phyloP scores from a whole-genome alignment of 108 stramenopile genomes.

The Fragilariopsis cylindrus region DNA sequence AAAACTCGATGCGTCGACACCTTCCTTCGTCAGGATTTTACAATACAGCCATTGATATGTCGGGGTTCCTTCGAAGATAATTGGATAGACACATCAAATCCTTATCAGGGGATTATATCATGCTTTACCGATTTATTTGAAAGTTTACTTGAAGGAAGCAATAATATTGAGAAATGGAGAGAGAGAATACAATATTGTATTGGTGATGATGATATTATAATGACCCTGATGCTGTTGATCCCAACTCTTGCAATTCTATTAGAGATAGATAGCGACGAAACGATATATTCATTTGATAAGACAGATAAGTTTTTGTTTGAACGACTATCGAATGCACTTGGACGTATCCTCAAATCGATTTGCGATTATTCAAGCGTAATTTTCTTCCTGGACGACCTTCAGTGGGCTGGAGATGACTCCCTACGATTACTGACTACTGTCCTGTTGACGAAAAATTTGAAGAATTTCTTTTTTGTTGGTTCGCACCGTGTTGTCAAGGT shows the following conservation, averaged over 20 bases:
- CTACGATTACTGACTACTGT: constrained; percentile 5
- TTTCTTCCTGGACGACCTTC: constrained; percentile 7
- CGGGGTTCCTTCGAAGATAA: constrained; percentile 4
- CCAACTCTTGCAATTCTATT: constrained; percentile 8
- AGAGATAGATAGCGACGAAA: neutral
- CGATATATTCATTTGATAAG: constrained; percentile 8
- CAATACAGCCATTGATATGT: constrained; percentile 3
- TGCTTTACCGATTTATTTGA: constrained; percentile 15
- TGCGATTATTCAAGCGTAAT: constrained; percentile 5
- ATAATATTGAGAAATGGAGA: constrained; percentile 6
- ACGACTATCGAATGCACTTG: neutral
- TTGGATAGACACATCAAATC: constrained; percentile 1
- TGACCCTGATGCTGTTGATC: neutral
- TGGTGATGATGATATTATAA: neutral
- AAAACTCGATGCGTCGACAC: neutral
- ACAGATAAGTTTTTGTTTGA: neutral
- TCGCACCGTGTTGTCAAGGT: constrained; percentile 15
- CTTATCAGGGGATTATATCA: constrained; percentile 3
- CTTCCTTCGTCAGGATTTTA: constrained; percentile 1
- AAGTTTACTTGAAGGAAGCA: neutral
- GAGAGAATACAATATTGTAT: neutral
- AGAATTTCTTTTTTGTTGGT: constrained; percentile 14
- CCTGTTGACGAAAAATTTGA: neutral
- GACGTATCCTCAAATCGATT: neutral
- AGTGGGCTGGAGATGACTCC: constrained; percentile 12